Evolutionary conservation across 306 rosid genomes (phyloP).

Genomic region (Vigna radiata): DNA sequence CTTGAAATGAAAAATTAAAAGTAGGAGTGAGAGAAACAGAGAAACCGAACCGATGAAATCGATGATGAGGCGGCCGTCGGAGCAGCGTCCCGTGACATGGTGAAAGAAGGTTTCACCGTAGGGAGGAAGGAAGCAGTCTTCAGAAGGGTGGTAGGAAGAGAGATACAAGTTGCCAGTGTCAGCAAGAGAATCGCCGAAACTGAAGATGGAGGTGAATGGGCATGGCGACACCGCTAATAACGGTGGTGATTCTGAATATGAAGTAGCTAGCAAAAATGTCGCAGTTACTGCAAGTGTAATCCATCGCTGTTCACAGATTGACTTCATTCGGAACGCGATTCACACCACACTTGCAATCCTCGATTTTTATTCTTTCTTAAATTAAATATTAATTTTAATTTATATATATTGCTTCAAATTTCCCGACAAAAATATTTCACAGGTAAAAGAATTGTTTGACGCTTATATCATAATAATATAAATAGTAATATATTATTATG

Average conservation of each 20-base stretch:
- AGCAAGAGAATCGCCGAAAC: constrained; percentile 42
- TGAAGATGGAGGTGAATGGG: neutral
- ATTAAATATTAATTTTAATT: too few relatives aligned
- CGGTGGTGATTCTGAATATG: neutral
- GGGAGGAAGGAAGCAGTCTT: constrained; percentile 51
- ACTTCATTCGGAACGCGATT: neutral
- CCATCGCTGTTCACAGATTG: neutral
- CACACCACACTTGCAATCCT: too few relatives aligned
- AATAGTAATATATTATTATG: too few relatives aligned
- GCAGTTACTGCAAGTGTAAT: neutral
- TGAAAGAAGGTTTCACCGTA: constrained; percentile 71
- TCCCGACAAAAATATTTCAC: too few relatives aligned
- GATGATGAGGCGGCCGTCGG: constrained; percentile 80
- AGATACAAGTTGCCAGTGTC: constrained; percentile 62
- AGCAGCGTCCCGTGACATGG: constrained; percentile 67
- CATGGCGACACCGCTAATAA: too few relatives aligned
- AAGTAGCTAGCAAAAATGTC: neutral
- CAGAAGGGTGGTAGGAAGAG: neutral
- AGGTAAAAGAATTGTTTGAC: too few relatives aligned
- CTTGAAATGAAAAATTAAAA: too few relatives aligned
- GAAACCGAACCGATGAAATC: constrained; percentile 69
- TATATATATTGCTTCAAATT: too few relatives aligned
- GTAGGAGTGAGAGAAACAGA: neutral
- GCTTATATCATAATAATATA: too few relatives aligned
- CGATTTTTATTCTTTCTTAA: too few relatives aligned